Evolutionary conservation across 1,284 basidiomycete species (phyloP).

Genomic region (Malassezia obtusa): DNA sequence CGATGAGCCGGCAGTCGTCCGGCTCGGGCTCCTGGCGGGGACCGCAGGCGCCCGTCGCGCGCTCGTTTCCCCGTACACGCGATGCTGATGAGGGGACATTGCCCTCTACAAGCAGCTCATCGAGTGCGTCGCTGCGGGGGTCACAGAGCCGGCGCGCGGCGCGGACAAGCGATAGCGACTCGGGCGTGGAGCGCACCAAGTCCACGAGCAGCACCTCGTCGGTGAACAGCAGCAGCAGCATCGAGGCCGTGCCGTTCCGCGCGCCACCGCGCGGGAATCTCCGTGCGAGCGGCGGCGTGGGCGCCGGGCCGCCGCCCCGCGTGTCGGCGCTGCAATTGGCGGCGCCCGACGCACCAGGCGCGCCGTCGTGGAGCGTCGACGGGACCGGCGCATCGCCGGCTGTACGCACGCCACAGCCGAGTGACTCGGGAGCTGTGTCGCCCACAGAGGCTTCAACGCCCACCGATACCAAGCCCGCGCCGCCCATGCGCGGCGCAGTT

Average conservation of each 20-base stretch:
- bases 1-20: not conserved
- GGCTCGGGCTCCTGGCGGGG: not conserved
- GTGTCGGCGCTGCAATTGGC: no score
- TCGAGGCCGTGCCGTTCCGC: conserved; percentile 44
- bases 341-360: conserved; percentile 24
- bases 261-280: conserved; percentile 41
- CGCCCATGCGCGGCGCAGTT: not conserved
- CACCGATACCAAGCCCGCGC: no score
- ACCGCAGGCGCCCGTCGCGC: no score
- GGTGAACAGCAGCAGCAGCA: conserved; percentile 41
- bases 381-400: not conserved
- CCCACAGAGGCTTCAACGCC: no score
- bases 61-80: no score
- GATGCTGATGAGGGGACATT: no score
- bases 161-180: not conserved
- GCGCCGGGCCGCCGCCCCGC: not conserved
- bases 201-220: conserved; percentile 42
- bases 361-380: conserved; percentile 2
- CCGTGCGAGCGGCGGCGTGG: not conserved
- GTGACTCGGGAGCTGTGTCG: no score
- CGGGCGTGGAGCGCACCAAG: conserved; percentile 32
- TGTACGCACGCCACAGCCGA: not conserved
- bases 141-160: not conserved
- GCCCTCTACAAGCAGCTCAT: no score
- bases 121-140: no score